Conservation (phyloP, 2,329 filamentous ascomycete genomes). For the Daldinia sp. region DNA sequence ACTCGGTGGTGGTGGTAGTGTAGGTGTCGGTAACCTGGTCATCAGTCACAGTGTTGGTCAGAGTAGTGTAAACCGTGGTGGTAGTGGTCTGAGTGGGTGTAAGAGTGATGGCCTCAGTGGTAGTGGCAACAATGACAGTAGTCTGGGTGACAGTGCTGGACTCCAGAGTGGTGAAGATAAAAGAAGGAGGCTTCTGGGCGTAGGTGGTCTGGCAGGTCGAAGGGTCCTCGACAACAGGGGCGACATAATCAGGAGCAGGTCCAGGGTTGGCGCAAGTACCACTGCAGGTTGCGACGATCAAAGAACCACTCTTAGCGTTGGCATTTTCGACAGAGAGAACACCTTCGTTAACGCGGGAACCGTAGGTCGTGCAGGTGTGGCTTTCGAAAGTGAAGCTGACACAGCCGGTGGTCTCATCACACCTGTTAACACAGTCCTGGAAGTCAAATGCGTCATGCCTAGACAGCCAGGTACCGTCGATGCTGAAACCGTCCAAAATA, state of each 20-base stretch:
- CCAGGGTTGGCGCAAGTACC: slow-evolving; percentile 23
- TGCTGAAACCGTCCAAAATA: slow-evolving; percentile 15
- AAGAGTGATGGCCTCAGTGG: slow-evolving; percentile 12
- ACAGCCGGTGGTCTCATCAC: slow-evolving; percentile 17
- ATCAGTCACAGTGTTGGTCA: slow-evolving; percentile 1
- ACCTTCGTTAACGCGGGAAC: slow-evolving; percentile 22
- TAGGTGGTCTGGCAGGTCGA: slow-evolving; percentile 26
- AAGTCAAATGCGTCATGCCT: slow-evolving; percentile 1
- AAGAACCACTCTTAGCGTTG: slow-evolving; percentile 23
- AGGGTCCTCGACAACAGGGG: slow-evolving; percentile 23
- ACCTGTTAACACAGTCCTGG: slow-evolving; percentile 21
- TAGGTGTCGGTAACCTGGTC: slow-evolving; percentile 22
- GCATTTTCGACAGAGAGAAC: slow-evolving; percentile 9
- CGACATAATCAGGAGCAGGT: slow-evolving; percentile 1
- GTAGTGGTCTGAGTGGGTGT: slow-evolving; percentile 25
- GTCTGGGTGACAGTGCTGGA: slow-evolving; percentile 11
- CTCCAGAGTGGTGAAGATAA: slow-evolving; percentile 21
- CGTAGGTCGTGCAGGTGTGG: slow-evolving; percentile 9
- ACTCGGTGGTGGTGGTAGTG: slow-evolving; percentile 19
- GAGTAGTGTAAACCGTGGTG: slow-evolving; percentile 22
- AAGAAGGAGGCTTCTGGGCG: slow-evolving; percentile 26
- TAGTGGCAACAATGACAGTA: slow-evolving; percentile 12
- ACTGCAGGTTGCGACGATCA: slow-evolving; percentile 24
- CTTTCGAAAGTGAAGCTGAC: slow-evolving; percentile 24
- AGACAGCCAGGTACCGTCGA: slow-evolving; percentile 2